Percentiles rank a stretch among this genome's conserved stretches.
Evolutionary conservation across 352 stramenopile genomes (phyloP).

Genomic region (Pythium phragmiticola): DNA sequence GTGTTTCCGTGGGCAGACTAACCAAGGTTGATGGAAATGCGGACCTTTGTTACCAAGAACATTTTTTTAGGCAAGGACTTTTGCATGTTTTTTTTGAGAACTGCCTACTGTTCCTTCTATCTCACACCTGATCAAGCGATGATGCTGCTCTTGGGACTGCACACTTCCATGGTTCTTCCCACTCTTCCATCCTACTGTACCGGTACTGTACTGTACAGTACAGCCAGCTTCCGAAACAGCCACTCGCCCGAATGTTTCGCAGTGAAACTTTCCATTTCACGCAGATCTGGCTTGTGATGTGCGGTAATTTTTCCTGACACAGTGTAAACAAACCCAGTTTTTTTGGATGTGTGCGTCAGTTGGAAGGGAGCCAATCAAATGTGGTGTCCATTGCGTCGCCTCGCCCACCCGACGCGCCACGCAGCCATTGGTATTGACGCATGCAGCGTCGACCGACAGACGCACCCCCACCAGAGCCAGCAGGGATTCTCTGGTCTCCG

Average conservation of each 20-base stretch:
- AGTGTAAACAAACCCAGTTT: neutral
- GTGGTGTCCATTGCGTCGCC: neutral
- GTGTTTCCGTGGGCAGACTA: too few species aligned
- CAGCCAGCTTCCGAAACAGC: too few species aligned
- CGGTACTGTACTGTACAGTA: too few species aligned
- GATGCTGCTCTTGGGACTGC: conserved; percentile 12
- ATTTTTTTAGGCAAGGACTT: neutral
- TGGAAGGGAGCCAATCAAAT: conserved; percentile 6
- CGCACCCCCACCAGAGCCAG: neutral
- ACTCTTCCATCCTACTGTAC: neutral
- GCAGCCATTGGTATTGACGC: conserved; percentile 19
- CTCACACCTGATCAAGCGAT: neutral
- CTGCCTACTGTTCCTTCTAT: neutral
- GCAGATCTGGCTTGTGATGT: too few species aligned
- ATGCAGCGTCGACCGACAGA: conserved; percentile 13
- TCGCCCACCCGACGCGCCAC: neutral
- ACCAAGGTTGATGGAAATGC: too few species aligned
- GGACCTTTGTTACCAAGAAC: too few species aligned
- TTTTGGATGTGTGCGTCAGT: neutral
- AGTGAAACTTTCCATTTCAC: too few species aligned
- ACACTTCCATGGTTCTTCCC: neutral
- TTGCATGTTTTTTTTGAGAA: neutral
- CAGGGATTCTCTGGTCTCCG: neutral
- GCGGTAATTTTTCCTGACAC: conserved; percentile 5
- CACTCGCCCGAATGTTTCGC: too few species aligned